Evolutionary conservation across 192 early-diverging fungal species (phyloP).

Genomic region (Backusella australiensis): DNA sequence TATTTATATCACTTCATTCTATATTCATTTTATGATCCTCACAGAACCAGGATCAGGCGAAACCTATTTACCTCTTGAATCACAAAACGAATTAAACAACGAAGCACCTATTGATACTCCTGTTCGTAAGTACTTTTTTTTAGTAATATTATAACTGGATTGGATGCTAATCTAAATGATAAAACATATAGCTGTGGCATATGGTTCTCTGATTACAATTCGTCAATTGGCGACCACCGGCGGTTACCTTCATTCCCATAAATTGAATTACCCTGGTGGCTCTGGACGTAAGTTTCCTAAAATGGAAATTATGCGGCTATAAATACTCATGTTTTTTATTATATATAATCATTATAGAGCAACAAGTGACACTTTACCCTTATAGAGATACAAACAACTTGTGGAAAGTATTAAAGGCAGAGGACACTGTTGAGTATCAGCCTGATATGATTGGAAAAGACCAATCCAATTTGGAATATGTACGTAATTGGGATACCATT

Average conservation of each 20-base stretch:
- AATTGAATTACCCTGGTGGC: conserved; percentile 60
- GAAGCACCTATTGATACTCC: conserved; percentile 51
- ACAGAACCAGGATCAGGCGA: conserved; percentile 84
- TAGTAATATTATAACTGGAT: background rate
- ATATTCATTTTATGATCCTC: conserved; percentile 86
- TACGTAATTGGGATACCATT: conserved; percentile 73
- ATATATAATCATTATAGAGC: conserved; percentile 49
- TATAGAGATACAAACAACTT: conserved; percentile 82
- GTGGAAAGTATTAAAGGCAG: conserved; percentile 57
- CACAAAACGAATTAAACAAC: conserved; percentile 80
- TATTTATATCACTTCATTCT: conserved; percentile 84
- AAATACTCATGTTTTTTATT: conserved; percentile 29
- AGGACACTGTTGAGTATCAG: conserved; percentile 18
- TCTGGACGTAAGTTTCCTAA: conserved; percentile 54
- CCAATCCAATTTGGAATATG: conserved; percentile 41
- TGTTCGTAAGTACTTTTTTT: conserved; percentile 37
- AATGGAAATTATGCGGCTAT: background rate
- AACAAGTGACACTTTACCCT: conserved; percentile 76
- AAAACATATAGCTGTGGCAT: conserved; percentile 56
- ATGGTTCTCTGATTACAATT: conserved; percentile 58
- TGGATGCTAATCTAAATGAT: background rate
- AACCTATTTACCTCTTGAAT: conserved; percentile 86
- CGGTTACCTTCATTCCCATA: conserved; percentile 77
- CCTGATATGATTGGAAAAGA: conserved; percentile 7
- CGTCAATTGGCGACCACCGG: conserved; percentile 72